Evolutionary conservation across 371 early-diverging fungal species (phyloP).

Genomic region (Fennellomyces sp.): DNA sequence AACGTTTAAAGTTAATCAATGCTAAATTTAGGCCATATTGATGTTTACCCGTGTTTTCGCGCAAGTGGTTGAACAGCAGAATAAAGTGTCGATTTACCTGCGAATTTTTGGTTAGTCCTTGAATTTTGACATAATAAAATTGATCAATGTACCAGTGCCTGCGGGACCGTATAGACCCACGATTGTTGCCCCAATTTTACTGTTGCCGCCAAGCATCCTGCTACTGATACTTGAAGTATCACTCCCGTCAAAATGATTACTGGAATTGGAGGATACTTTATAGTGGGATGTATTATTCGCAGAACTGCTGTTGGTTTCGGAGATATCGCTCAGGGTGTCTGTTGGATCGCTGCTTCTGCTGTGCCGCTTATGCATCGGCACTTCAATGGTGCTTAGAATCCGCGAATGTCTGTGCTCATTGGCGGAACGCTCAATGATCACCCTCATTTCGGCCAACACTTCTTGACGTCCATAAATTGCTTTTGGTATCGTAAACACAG

Average conservation of each 20-base stretch:
- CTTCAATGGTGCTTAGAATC: too few relatives aligned
- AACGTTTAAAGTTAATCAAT: too few relatives aligned
- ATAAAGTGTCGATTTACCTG: constrained; percentile 49
- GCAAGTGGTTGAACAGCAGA: constrained; percentile 38
- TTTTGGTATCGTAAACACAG: constrained; percentile 46
- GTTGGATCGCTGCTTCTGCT: constrained; percentile 44
- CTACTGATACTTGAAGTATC: constrained; percentile 20
- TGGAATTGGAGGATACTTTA: constrained; percentile 7
- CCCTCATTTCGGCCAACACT: constrained; percentile 34
- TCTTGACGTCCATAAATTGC: constrained; percentile 40
- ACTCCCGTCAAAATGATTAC: constrained; percentile 2
- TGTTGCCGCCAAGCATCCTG: constrained; percentile 18
- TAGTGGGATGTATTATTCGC: constrained; percentile 22
- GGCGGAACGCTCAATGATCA: constrained; percentile 37
- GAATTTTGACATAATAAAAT: neutral
- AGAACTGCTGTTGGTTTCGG: constrained; percentile 30
- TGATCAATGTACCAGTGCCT: constrained; percentile 29
- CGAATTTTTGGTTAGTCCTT: neutral
- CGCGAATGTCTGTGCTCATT: constrained; percentile 21
- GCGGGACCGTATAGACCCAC: constrained; percentile 39
- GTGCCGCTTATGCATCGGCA: too few relatives aligned
- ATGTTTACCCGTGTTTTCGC: constrained; percentile 37
- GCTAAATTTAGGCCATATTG: neutral
- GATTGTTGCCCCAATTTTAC: constrained; percentile 24
- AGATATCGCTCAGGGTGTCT: constrained; percentile 48